Percentiles rank a stretch among this genome's conserved stretches.
These are phyloP conservation scores for Pseudogymnoascus sp. DNA, from an alignment of 2,329 filamentous ascomycete species.

Conservation along the genomic window DNA sequence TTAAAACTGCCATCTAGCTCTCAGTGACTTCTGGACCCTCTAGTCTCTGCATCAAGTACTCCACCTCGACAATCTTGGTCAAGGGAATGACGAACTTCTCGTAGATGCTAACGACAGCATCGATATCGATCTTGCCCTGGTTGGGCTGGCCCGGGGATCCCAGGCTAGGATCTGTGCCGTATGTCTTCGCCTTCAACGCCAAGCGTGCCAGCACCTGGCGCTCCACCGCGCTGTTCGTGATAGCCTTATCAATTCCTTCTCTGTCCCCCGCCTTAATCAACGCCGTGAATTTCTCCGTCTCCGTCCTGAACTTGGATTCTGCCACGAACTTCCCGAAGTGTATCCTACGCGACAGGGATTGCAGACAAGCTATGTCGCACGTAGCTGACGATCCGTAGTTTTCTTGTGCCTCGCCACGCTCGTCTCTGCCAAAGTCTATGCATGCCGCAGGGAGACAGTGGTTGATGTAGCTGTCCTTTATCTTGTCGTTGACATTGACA, in stretches of 20 bases:
- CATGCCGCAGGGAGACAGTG: constrained; percentile 80
- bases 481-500: constrained; percentile 82
- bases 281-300: constrained; percentile 70
- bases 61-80: constrained; percentile 97
- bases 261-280: constrained; percentile 77
- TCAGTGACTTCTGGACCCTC: constrained; percentile 30
- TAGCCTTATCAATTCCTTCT: constrained; percentile 76
- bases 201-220: constrained; percentile 83
- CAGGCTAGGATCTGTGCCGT: constrained; percentile 79
- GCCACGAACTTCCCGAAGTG: constrained; percentile 99
- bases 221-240: constrained; percentile 85
- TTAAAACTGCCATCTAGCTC: constrained; percentile 6
- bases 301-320: constrained; percentile 84
- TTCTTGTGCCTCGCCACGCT: constrained; percentile 78
- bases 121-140: constrained; percentile 79
- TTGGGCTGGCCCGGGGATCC: constrained; percentile 40
- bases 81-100: constrained; percentile 88
- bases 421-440: constrained; percentile 64
- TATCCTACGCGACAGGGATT: constrained; percentile 82
- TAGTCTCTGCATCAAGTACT: constrained; percentile 93
- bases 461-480: constrained; percentile 78
- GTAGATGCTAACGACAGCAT: constrained; percentile 87
- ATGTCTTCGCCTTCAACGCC: constrained; percentile 82
- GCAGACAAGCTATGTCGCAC: constrained; percentile 81
- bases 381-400: constrained; percentile 93